These are phyloP conservation scores for Fusarium nisikadoi DNA, from an alignment of 2,329 filamentous ascomycete genomes.

Conservation along the genomic window DNA sequence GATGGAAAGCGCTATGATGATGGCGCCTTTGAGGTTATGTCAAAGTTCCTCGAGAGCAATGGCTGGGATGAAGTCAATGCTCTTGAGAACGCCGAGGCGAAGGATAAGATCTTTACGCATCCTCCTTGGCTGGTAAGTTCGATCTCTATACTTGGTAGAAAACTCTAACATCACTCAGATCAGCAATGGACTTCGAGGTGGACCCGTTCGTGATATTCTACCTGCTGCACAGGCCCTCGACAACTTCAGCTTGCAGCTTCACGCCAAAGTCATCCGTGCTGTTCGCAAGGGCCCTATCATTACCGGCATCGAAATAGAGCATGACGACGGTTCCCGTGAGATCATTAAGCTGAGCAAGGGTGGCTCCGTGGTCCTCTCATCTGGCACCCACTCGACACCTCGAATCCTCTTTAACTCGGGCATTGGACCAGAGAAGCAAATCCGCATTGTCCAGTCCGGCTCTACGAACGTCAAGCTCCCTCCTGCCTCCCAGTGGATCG, in stretches of 20 bases:
- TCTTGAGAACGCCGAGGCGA: conserved; percentile 67
- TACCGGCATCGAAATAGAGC: conserved; percentile 73
- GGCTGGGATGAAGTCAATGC: conserved; percentile 72
- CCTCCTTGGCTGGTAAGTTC: conserved; percentile 65
- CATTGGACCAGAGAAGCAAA: conserved; percentile 72
- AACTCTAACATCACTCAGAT: conserved; percentile 57
- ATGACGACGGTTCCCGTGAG: conserved; percentile 60
- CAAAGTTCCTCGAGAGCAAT: conserved; percentile 64
- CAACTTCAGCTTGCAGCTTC: conserved; percentile 74
- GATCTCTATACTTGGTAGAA: not conserved
- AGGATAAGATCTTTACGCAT: conserved; percentile 73
- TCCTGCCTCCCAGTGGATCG: conserved; percentile 62
- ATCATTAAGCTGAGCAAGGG: conserved; percentile 69
- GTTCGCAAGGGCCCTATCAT: conserved; percentile 69
- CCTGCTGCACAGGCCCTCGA: conserved; percentile 65
- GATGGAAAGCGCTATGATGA: conserved; percentile 75
- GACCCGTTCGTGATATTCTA: conserved; percentile 76
- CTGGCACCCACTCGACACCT: conserved; percentile 73
- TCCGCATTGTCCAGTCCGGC: conserved; percentile 55
- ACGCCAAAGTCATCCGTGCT: conserved; percentile 72
- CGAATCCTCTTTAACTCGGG: conserved; percentile 70
- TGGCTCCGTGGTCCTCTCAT: conserved; percentile 73
- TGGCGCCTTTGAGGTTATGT: conserved; percentile 71
- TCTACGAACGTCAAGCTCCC: conserved; percentile 64
- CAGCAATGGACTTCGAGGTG: conserved; percentile 71